phyloP scores from a whole-genome alignment of 306 rosid genomes.

The Hippophae rhamnoides region DNA sequence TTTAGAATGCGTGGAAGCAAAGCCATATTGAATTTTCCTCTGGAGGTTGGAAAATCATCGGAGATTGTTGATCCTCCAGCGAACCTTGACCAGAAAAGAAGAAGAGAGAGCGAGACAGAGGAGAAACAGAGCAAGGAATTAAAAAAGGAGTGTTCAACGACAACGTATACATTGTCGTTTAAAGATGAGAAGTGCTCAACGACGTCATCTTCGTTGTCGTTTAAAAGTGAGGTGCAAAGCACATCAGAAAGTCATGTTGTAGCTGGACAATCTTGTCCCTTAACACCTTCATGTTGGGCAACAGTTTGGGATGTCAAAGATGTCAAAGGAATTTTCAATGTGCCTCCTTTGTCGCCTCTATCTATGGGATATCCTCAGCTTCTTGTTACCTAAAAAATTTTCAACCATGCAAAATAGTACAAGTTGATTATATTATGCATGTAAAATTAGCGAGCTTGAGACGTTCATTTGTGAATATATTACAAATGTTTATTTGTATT shows the following conservation, averaged over 20 bases:
- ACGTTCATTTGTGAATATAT: too few relatives aligned
- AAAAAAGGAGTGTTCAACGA: slow-evolving; percentile 11
- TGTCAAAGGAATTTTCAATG: slow-evolving; percentile 33
- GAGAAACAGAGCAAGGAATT: background rate
- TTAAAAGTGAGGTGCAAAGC: too few relatives aligned
- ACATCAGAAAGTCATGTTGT: background rate
- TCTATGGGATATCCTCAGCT: slow-evolving; percentile 33
- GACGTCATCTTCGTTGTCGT: too few relatives aligned
- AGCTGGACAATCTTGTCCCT: slow-evolving; percentile 8
- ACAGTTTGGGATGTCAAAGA: slow-evolving; percentile 40
- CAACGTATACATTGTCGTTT: background rate
- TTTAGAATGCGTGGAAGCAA: slow-evolving; percentile 41
- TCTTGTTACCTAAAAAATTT: slow-evolving; percentile 8
- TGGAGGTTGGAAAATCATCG: slow-evolving; percentile 19
- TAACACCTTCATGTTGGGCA: slow-evolving; percentile 44
- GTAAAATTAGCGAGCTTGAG: too few relatives aligned
- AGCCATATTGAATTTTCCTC: slow-evolving; percentile 48
- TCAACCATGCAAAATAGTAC: too few relatives aligned
- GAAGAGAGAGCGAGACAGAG: slow-evolving; percentile 7
- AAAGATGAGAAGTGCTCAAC: too few relatives aligned
- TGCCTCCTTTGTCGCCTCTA: slow-evolving; percentile 46
- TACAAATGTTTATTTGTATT: too few relatives aligned
- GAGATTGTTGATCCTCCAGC: background rate
- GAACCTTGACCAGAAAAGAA: slow-evolving; percentile 20
- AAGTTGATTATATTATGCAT: too few relatives aligned